A percentile compares a stretch with the other conserved stretches of the same genome.
phyloP scores from a whole-genome alignment of 1,139 yeast genomes.

The Candida neerlandica region DNA sequence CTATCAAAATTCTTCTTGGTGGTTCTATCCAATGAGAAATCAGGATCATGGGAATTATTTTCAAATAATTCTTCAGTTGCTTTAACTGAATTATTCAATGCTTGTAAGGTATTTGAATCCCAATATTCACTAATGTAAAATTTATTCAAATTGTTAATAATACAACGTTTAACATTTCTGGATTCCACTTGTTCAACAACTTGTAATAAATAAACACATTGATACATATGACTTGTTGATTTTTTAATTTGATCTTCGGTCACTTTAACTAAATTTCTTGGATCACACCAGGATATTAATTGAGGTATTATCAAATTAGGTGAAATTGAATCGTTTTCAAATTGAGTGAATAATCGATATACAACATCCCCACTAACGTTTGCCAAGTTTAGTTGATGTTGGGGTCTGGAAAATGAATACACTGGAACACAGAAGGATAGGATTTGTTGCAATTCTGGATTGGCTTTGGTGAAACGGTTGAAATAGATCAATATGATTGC shows the following conservation, averaged over 20 bases:
- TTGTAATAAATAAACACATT: conserved; percentile 58
- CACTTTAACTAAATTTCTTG: conserved; percentile 62
- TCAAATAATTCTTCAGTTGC: conserved; percentile 30
- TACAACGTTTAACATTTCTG: conserved; percentile 56
- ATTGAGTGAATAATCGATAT: conserved; percentile 49
- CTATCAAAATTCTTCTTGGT: conserved; percentile 51
- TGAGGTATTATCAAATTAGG: conserved; percentile 74
- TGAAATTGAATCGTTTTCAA: conserved; percentile 30
- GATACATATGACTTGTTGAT: conserved; percentile 58
- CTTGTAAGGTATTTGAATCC: conserved; percentile 33
- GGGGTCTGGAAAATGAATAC: conserved; percentile 75
- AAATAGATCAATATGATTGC: conserved; percentile 74
- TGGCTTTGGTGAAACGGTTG: conserved; percentile 62
- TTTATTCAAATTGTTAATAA: conserved; percentile 56
- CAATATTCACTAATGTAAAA: conserved; percentile 38
- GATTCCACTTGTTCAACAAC: conserved; percentile 54
- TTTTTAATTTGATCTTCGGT: conserved; percentile 39
- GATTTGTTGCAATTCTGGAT: conserved; percentile 75
- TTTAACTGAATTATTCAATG: conserved; percentile 35
- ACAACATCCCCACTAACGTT: conserved; percentile 69
- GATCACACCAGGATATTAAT: conserved; percentile 85
- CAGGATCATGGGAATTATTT: conserved; percentile 26
- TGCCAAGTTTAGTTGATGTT: conserved; percentile 72
- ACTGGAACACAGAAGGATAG: conserved; percentile 90
- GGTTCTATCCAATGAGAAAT: conserved; percentile 43